Evolutionary conservation across 805 yeast genomes (phyloP), one percentile per base, ranked within the genome.

Genomic region (Jamesozyma spencerorum): DNA sequence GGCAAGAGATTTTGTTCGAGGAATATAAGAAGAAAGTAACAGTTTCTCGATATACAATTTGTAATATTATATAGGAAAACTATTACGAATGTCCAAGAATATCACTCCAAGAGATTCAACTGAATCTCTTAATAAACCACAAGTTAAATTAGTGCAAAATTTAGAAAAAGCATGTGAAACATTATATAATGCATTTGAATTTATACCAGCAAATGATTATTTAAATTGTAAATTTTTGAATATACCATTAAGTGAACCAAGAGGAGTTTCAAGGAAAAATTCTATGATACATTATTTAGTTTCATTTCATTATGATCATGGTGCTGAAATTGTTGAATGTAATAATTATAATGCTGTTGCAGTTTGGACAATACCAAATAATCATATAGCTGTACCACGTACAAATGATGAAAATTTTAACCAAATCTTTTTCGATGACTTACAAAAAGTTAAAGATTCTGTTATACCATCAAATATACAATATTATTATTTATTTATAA

Each of bases 321-420:
- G 62, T 29, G 66, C 63, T 15, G 63, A 60, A 33, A 37, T 60
- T 12, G 49, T 51, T 24, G 58, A 62, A 41, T 54, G 57, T 22
- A 58, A 59, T 41, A 46, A 58, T 36, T 60, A 52, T 45, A 57
- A 60, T 46, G 63, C 64, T 19, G 63, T 56, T 17, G 59, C 60
- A 14, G 48, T 60, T 27, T 58, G 57, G 52, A 50, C 56, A 11
- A 37, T 45, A 12, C 64, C 63, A 22, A 53, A 54, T 13, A 31
- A 31, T 8, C 56, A 51, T 39, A 45, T 54, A 22, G 50, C 53
- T 18, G 48, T 54, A 15, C 47, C 50, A 13, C 39, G 46, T 10
- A 58, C 62, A 13, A 46, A 50, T 31, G 66, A 60, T 38, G 45
- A 47, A 0, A 43, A 32, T 14, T 62, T 62, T 49, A 56, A 60